Base-by-base conservation (phyloP, 2,329 filamentous ascomycete genomes). In the Ilyonectria mors-panacis region DNA sequence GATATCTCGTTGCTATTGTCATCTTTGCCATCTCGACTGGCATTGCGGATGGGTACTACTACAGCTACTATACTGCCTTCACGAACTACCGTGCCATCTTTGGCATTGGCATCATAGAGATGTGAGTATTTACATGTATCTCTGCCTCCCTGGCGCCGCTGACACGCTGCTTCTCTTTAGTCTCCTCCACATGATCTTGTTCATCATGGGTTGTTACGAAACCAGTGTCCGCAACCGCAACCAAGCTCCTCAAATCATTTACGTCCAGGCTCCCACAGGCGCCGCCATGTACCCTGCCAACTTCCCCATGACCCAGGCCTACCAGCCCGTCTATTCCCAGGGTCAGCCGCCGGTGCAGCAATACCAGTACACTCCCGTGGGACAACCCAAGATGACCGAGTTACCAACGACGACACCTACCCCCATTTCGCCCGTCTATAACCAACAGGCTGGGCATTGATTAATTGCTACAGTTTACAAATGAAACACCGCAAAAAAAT, bases 191-290 rank as follows among this genome's bases (percentile, higher is more conserved):
- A 50, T 75, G 39, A 53, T 56, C 30, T 48, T 75, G 23, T 75
- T 75, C 57, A 47, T 73, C 66, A 74, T 75, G 15, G 73, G 63
- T 26, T 73, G 73, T 66, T 66, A 59, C 58, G 71, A 75, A 57
- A 72, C 68, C 15, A 60, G 58, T 44, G 57, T 67, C 33, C 71
- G 73, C 54, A 73, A 73, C 62, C 60, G 60, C 30, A 37, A 21
- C 23, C 23, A 12, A 33, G 9, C 28, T n/a, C 10, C n/a, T n/a
- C 47, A 65, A 12, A 42, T 73, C 48, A 48, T 70, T 47, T 72
- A 71, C 67, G 48, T 68, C 28, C 63, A 67, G 9, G 42, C 54
- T 6, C 12, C 42, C 26, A 44, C 15, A 6, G 50, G 33, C 3
- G 6, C 21, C 23, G n/a, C 47, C 45, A 30, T 59, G 42, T 58